A percentile compares a stretch with the other conserved stretches of the same genome.
Conservation (phyloP, 345 rosid genomes). For the Mangifera indica region DNA sequence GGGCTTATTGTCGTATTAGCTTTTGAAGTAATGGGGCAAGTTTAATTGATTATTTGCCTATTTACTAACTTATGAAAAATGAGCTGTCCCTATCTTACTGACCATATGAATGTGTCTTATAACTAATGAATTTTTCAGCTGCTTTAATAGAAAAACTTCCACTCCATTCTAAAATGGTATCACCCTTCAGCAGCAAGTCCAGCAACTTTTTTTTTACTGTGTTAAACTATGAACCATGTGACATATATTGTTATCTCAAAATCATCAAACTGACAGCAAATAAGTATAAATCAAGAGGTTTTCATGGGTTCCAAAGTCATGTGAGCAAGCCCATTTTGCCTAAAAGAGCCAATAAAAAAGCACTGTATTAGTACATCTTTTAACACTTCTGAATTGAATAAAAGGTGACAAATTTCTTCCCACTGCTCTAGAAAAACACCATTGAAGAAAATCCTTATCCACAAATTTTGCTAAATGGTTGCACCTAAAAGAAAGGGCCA, state of each 20-base stretch:
- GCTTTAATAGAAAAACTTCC: not conserved
- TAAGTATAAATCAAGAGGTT: not conserved
- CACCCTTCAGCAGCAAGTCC: not conserved
- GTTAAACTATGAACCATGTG: not conserved
- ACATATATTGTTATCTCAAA: not conserved
- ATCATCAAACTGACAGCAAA: not conserved
- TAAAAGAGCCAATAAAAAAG: not conserved
- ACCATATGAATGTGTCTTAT: not conserved
- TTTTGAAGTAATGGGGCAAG: not conserved
- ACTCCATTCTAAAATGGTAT: not conserved
- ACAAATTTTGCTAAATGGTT: not conserved
- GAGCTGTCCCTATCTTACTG: not conserved
- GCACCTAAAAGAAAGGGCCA: not conserved
- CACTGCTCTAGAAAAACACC: not conserved
- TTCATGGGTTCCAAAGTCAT: not conserved
- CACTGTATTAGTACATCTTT: not conserved
- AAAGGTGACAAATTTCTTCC: slow-evolving; percentile 1
- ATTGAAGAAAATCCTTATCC: not conserved
- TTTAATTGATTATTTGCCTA: not conserved
- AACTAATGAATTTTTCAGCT: not conserved
- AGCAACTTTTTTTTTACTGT: not conserved
- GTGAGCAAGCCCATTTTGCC: not conserved
- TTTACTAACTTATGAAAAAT: not conserved
- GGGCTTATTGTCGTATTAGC: too few relatives aligned
- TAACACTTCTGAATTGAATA: not conserved